Conservation (phyloP, 2,329 filamentous ascomycete species). For the Clarireedia hainanense region DNA sequence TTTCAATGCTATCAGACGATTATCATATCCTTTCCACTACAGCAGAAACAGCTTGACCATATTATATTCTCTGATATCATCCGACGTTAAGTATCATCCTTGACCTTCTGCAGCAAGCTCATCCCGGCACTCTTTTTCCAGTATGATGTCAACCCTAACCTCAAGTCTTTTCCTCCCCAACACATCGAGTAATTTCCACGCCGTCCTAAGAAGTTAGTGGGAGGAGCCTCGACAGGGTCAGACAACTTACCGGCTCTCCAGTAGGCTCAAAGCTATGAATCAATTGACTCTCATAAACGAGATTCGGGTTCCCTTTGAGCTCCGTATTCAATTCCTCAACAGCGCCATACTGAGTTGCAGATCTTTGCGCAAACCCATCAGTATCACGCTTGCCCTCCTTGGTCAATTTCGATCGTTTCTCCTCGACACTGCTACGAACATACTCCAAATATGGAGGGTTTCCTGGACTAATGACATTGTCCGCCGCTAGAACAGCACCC, state of each 20-base stretch:
- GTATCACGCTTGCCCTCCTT: slow-evolving; percentile 37
- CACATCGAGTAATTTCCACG: slow-evolving; percentile 5
- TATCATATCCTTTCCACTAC: no score
- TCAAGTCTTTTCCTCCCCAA: neutral
- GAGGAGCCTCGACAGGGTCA: neutral
- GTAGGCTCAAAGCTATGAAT: slow-evolving; percentile 61
- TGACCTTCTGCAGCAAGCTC: no score
- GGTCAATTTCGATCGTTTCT: slow-evolving; percentile 45
- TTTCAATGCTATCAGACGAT: no score
- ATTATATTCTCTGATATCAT: no score
- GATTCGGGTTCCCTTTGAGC: slow-evolving; percentile 49
- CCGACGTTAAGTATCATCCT: no score
- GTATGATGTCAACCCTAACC: no score
- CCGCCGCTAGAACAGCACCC: slow-evolving; percentile 57
- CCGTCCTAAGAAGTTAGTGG: neutral
- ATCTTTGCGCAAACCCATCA: slow-evolving; percentile 25
- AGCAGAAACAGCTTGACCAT: no score
- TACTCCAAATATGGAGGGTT: slow-evolving; percentile 66
- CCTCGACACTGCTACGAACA: slow-evolving; percentile 53
- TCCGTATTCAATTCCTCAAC: slow-evolving; percentile 32
- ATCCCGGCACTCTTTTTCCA: no score
- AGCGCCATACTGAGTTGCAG: slow-evolving; percentile 26
- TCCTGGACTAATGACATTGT: slow-evolving; percentile 65
- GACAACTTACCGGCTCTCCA: slow-evolving; percentile 49
- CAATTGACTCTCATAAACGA: slow-evolving; percentile 58